These are phyloP conservation scores for Apophysomyces elegans DNA, from an alignment of 371 early-diverging fungal species.

Conservation along the genomic window DNA sequence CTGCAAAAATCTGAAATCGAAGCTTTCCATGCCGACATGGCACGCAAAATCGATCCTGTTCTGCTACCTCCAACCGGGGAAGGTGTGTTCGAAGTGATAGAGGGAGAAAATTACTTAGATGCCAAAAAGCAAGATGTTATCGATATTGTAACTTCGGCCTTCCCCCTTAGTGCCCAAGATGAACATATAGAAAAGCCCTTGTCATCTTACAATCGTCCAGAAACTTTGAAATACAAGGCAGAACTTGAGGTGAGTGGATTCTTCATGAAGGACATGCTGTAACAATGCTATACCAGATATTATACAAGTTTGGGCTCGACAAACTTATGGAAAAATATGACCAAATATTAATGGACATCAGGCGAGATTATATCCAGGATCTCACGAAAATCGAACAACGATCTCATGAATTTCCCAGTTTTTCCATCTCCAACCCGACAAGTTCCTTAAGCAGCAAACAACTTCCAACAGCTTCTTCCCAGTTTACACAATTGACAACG, in stretches of 20 bases:
- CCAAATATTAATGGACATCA: neutral
- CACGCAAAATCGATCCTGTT: constrained; percentile 1
- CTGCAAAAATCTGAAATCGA: constrained; percentile 2
- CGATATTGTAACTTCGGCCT: neutral
- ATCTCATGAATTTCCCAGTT: neutral
- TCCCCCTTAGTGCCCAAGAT: neutral
- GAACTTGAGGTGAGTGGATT: neutral
- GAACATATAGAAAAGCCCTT: neutral
- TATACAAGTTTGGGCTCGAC: neutral
- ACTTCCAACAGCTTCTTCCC: no score
- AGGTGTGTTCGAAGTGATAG: constrained; percentile 1
- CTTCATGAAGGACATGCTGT: neutral
- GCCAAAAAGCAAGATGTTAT: neutral
- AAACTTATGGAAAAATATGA: neutral
- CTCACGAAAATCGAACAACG: neutral
- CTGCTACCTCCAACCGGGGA: constrained; percentile 1
- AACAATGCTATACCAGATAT: neutral
- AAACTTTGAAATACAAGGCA: neutral
- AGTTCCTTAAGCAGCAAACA: neutral
- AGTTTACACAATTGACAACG: neutral
- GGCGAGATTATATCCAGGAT: neutral
- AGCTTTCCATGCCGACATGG: constrained; percentile 2
- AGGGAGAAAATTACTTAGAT: neutral
- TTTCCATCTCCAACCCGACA: neutral
- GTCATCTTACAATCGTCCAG: neutral